Evolutionary conservation across 2,329 filamentous ascomycete species (phyloP).

Genomic region (Tolypocladium endophyticum): DNA sequence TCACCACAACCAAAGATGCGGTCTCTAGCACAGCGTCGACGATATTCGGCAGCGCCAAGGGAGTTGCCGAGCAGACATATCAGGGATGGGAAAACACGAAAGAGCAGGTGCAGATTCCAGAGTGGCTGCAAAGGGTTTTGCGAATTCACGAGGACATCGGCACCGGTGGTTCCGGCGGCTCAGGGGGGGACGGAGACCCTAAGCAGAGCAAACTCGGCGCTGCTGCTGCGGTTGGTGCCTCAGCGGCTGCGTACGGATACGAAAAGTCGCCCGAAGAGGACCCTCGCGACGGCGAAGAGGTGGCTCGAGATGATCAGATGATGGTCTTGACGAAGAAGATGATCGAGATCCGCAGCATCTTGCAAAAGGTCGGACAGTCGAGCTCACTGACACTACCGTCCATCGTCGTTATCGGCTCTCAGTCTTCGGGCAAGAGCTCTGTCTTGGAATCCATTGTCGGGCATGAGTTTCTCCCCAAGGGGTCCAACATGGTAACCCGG

Average conservation of each 20-base stretch:
- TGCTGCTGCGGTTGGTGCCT: constrained; percentile 57
- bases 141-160: constrained; percentile 49
- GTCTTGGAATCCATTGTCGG: constrained; percentile 95
- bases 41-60: constrained; percentile 61
- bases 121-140: constrained; percentile 72
- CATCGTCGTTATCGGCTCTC: constrained; percentile 97
- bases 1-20: constrained; percentile 62
- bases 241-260: constrained; percentile 70
- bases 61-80: constrained; percentile 67
- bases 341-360: constrained; percentile 93
- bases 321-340: constrained; percentile 99
- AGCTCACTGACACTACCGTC: constrained; percentile 81
- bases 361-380: constrained; percentile 87
- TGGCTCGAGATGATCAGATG: constrained; percentile 91
- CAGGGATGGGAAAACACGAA: constrained; percentile 77
- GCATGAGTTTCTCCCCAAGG: constrained; percentile 94
- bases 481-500: constrained; percentile 96
- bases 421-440: constrained; percentile 96
- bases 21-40: constrained; percentile 58
- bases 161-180: constrained; percentile 36
- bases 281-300: constrained; percentile 48
- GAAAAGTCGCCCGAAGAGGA: constrained; percentile 59
- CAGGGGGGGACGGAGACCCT: constrained; percentile 37
- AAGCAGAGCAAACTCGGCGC: constrained; percentile 50
- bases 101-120: constrained; percentile 56